Base-by-base conservation (phyloP, 768 basidiomycete genomes). In the Ramaria sp. region DNA sequence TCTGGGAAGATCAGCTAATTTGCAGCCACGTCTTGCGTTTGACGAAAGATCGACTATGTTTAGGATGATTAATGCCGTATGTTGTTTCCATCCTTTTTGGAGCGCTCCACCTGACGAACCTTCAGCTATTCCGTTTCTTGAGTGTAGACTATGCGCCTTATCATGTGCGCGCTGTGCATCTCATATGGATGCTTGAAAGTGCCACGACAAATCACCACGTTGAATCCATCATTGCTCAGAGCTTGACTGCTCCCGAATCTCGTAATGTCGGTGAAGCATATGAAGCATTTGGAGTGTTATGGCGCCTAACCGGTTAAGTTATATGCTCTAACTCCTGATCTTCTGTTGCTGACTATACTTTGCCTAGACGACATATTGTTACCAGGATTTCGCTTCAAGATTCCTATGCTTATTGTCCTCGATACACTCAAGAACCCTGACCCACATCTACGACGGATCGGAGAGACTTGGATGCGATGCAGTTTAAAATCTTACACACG, bases 401-500 rank as follows among this genome's bases (percentile, higher is more conserved):
- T 85, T 1, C 95, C 95, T 0, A 76, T 97, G 78, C 84, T 92
- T 76, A 79, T 83, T 42, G 82, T 95, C 28, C 69, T 98, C 48
- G 92, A 95, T 62, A 82, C 83, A 0, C 68, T 97, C 47, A 84
- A 83, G 61, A 83, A 75, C 37, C 81, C 84, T 30, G 83, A 91
- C 59, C 87, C 90, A 7, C 70, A 70, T 57, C 66, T 87, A 9
- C 82, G 86, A 25, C 78, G 91, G 10, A 74, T 88, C 30, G 89
- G 88, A 13, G 95, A 98, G 66, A 92, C 92, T 0, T 99, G 96
- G 96, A 92, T 99, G 86, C 79, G 94, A 25, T 92, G 90, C 63
- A 91, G 83, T 61, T 73, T 97, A 28, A 88, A 86, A 65, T 94
- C 92, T 1, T 95, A 95, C 65, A 72, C 92, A 56, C 80, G 94